These are phyloP conservation scores for Aspergillus coremiiformis DNA, from an alignment of 495 filamentous ascomycete species.

Conservation along the genomic window DNA sequence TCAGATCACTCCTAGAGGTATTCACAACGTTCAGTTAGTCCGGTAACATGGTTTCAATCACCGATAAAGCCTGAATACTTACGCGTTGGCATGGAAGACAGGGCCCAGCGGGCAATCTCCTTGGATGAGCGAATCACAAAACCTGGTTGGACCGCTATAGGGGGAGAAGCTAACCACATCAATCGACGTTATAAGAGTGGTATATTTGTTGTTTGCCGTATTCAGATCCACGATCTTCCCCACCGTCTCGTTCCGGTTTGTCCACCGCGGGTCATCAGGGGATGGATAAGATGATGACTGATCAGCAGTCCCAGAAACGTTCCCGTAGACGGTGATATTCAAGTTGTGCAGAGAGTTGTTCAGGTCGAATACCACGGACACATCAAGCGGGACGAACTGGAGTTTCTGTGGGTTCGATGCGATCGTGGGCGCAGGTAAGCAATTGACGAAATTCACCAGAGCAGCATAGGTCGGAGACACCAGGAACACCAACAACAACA, in stretches of 20 bases:
- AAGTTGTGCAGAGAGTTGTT: slow-evolving; percentile 55
- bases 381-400: slow-evolving; percentile 72
- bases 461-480: slow-evolving; percentile 41
- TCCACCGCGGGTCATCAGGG: slow-evolving; percentile 43
- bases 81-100: slow-evolving; percentile 56
- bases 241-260: slow-evolving; percentile 48
- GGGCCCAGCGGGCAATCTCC: slow-evolving; percentile 69
- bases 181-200: slow-evolving; percentile 62
- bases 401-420: slow-evolving; percentile 47
- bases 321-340: slow-evolving; percentile 78
- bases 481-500: slow-evolving; percentile 19
- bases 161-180: slow-evolving; percentile 69
- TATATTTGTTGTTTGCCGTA: slow-evolving; percentile 47
- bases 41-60: background rate
- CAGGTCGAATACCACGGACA: slow-evolving; percentile 67
- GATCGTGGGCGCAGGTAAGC: slow-evolving; percentile 55
- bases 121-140: slow-evolving; percentile 58
- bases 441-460: slow-evolving; percentile 75
- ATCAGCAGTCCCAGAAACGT: slow-evolving; percentile 63
- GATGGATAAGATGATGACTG: slow-evolving; percentile 42
- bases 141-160: slow-evolving; percentile 44
- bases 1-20: slow-evolving; percentile 38
- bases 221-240: slow-evolving; percentile 70
- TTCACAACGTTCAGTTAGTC: background rate
- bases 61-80: slow-evolving; percentile 21